Conservation (phyloP, 495 filamentous ascomycete species). For the Hypoxylon crocopeplum region DNA sequence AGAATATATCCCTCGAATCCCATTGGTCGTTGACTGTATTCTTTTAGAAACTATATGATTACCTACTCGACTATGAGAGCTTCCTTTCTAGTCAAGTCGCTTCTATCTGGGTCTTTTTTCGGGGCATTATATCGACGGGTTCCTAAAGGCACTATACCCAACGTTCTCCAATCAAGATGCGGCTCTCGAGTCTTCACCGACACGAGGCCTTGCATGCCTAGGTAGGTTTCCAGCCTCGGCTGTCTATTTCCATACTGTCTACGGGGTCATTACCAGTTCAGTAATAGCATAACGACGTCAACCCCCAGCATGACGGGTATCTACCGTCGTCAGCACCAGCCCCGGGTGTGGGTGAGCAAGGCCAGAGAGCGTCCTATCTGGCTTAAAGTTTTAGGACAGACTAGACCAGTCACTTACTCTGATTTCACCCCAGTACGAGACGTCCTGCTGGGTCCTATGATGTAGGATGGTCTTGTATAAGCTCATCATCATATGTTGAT, state of each 20-base stretch:
- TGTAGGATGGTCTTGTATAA: not conserved
- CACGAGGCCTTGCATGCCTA: not conserved
- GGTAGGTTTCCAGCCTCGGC: not conserved
- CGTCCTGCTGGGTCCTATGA: conserved; percentile 2
- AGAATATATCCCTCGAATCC: too few species aligned
- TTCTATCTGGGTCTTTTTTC: too few species aligned
- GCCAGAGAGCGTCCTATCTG: conserved; percentile 13
- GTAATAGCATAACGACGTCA: conserved; percentile 1
- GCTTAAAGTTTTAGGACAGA: conserved; percentile 9
- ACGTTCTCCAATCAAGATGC: conserved; percentile 10
- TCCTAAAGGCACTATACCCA: conserved; percentile 5
- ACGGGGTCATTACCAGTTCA: conserved; percentile 5
- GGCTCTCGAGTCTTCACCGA: not conserved
- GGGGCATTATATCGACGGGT: not conserved
- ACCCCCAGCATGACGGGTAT: conserved; percentile 13
- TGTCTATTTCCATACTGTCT: conserved; percentile 24
- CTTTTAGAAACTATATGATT: conserved; percentile 14
- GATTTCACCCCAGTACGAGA: conserved; percentile 10
- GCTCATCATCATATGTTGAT: conserved; percentile 22
- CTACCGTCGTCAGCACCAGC: conserved; percentile 35
- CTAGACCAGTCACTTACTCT: conserved; percentile 8
- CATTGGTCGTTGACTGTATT: conserved; percentile 11
- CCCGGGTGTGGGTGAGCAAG: conserved; percentile 8
- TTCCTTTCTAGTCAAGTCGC: too few species aligned
- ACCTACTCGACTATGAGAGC: conserved; percentile 7